phyloP scores from a whole-genome alignment of 441 rosid species.

The Geranium incanum region DNA sequence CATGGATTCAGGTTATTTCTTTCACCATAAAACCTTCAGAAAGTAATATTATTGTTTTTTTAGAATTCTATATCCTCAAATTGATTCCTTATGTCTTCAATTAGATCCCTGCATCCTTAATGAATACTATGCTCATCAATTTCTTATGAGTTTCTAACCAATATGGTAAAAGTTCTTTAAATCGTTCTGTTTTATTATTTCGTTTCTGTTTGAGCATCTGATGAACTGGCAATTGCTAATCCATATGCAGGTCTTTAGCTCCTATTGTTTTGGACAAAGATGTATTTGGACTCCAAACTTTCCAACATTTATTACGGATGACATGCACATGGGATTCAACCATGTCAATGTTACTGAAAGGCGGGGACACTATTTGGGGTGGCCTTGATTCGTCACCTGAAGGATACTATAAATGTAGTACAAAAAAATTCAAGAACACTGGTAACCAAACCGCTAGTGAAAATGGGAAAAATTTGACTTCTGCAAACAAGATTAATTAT shows the following conservation, averaged over 20 bases:
- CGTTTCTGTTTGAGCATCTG: neutral
- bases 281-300: conserved; percentile 68
- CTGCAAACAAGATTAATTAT: conserved; percentile 43
- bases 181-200: neutral
- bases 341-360: conserved; percentile 92
- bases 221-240: neutral
- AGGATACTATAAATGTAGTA: conserved; percentile 41
- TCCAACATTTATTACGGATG: conserved; percentile 79
- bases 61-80: neutral
- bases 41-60: neutral
- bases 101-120: neutral
- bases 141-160: neutral
- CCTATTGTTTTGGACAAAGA: conserved; percentile 81
- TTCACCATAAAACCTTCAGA: neutral
- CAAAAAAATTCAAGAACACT: conserved; percentile 33
- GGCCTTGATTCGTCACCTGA: conserved; percentile 91
- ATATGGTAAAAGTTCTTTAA: neutral
- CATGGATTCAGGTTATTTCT: neutral
- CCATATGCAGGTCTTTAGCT: conserved; percentile 66
- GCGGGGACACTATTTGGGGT: conserved; percentile 96
- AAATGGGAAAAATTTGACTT: conserved; percentile 25
- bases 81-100: neutral
- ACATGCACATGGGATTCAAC: conserved; percentile 93
- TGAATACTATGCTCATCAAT: neutral
- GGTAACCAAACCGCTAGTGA: conserved; percentile 21